These are phyloP conservation scores for Penicillium pulvis DNA, from an alignment of 495 filamentous ascomycete species.

Conservation along the genomic window DNA sequence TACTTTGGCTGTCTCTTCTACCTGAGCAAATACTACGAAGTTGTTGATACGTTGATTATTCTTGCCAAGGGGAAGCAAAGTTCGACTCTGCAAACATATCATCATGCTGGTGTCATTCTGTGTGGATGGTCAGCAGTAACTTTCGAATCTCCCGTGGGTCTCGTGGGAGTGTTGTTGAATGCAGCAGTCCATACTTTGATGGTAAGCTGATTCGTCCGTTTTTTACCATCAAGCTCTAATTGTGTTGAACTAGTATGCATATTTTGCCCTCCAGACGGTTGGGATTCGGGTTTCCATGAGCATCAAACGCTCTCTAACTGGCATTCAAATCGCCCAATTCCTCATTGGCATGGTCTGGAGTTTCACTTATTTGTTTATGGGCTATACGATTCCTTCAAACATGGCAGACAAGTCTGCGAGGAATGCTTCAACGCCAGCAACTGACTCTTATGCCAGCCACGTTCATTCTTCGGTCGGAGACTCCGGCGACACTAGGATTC, in stretches of 20 bases:
- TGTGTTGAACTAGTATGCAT: conserved; percentile 15
- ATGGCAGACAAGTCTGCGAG: background rate
- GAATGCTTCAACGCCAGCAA: background rate
- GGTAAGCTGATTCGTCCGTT: conserved; percentile 44
- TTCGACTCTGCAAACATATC: conserved; percentile 81
- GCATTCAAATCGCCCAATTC: conserved; percentile 23
- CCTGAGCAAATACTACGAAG: conserved; percentile 91
- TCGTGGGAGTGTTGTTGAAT: conserved; percentile 79
- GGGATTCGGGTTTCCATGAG: conserved; percentile 10
- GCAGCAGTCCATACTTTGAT: conserved; percentile 81
- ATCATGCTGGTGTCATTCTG: conserved; percentile 88
- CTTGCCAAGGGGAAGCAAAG: conserved; percentile 81
- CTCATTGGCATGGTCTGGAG: conserved; percentile 13
- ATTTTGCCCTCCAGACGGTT: conserved; percentile 22
- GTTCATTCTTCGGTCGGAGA: background rate
- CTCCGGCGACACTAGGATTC: conserved; percentile 3
- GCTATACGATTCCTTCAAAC: conserved; percentile 10
- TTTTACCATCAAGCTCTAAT: background rate
- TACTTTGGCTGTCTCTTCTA: conserved; percentile 79
- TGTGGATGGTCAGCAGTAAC: conserved; percentile 35
- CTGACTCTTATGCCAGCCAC: background rate
- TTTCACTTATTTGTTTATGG: conserved; percentile 12
- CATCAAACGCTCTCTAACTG: conserved; percentile 20
- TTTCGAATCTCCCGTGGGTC: conserved; percentile 32
- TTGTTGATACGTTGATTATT: conserved; percentile 83